These are phyloP conservation scores for Kwoniella mangroviensis DNA, from an alignment of 768 basidiomycete species.

Conservation along the genomic window DNA sequence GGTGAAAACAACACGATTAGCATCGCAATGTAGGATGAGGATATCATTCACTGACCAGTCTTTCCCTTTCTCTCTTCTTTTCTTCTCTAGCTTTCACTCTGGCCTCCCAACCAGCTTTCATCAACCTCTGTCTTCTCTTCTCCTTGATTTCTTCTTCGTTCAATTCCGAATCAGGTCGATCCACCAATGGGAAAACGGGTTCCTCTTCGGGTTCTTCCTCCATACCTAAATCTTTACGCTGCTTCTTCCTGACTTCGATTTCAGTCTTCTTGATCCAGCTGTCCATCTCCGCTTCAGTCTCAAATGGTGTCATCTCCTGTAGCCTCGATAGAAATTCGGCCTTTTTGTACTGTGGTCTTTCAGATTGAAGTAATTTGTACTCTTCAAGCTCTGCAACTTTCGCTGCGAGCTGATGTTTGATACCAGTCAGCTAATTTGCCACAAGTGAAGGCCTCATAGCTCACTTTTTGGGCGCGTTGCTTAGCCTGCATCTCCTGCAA, in stretches of 20 bases:
- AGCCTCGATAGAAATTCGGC: conserved; percentile 69
- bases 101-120: conserved; percentile 93
- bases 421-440: not conserved
- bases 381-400: conserved; percentile 65
- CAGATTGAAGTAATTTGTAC: conserved; percentile 47
- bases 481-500: conserved; percentile 90
- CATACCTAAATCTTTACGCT: conserved; percentile 78
- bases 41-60: conserved; percentile 38
- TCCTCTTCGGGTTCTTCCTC: conserved; percentile 74
- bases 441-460: conserved; percentile 1
- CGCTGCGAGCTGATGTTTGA: conserved; percentile 34
- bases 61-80: conserved; percentile 79
- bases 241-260: conserved; percentile 70
- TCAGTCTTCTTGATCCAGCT: conserved; percentile 81
- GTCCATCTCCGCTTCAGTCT: conserved; percentile 61
- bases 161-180: conserved; percentile 86
- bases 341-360: conserved; percentile 60
- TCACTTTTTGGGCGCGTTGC: conserved; percentile 80
- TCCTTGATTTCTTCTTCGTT: conserved; percentile 92
- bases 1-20: not conserved
- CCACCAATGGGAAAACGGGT: conserved; percentile 82
- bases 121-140: conserved; percentile 86
- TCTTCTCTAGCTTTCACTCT: conserved; percentile 80
- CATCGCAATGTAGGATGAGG: not conserved
- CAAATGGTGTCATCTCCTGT: conserved; percentile 64